Evolutionary conservation across 352 stramenopile species (phyloP).

Genomic region (Pythium scleroteichum): DNA sequence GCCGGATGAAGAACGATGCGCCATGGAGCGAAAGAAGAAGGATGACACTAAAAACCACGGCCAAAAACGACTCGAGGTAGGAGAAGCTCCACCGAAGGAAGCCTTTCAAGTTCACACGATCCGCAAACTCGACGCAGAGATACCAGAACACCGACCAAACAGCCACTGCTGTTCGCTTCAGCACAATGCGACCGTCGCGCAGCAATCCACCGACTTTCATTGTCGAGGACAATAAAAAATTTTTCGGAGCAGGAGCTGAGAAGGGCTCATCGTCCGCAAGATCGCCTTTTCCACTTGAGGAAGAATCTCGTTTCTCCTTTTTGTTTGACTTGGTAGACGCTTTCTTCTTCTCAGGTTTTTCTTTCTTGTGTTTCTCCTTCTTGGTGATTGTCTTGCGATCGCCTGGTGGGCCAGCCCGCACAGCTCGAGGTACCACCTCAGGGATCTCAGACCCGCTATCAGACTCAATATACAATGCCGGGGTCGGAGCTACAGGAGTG

Average conservation of each 20-base stretch:
- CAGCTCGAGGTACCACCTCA: background rate
- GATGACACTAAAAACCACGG: slow-evolving; percentile 66
- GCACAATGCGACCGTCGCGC: slow-evolving; percentile 10
- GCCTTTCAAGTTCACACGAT: slow-evolving; percentile 52
- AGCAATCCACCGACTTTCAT: slow-evolving; percentile 9
- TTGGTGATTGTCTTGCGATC: slow-evolving; percentile 38
- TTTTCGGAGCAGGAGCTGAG: slow-evolving; percentile 1
- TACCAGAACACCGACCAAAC: slow-evolving; percentile 15
- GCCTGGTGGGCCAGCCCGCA: slow-evolving; percentile 6
- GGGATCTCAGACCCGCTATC: slow-evolving; percentile 26
- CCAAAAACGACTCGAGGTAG: slow-evolving; percentile 67
- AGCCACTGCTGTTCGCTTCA: slow-evolving; percentile 6
- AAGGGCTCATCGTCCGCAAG: slow-evolving; percentile 34
- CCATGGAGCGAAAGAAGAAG: slow-evolving; percentile 69
- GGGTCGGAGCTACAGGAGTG: background rate
- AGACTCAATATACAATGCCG: slow-evolving; percentile 7
- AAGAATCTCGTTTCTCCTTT: slow-evolving; percentile 63
- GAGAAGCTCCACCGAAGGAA: slow-evolving; percentile 38
- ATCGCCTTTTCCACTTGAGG: slow-evolving; percentile 39
- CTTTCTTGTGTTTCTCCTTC: slow-evolving; percentile 66
- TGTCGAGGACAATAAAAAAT: background rate
- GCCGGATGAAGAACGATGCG: slow-evolving; percentile 73
- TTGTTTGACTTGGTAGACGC: slow-evolving; percentile 29
- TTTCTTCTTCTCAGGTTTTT: slow-evolving; percentile 55
- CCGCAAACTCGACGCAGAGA: slow-evolving; percentile 29